A percentile compares a stretch with the other conserved stretches of the same genome.
Conservation (phyloP, 768 basidiomycete species). For the Leucocoprinus sp. region DNA sequence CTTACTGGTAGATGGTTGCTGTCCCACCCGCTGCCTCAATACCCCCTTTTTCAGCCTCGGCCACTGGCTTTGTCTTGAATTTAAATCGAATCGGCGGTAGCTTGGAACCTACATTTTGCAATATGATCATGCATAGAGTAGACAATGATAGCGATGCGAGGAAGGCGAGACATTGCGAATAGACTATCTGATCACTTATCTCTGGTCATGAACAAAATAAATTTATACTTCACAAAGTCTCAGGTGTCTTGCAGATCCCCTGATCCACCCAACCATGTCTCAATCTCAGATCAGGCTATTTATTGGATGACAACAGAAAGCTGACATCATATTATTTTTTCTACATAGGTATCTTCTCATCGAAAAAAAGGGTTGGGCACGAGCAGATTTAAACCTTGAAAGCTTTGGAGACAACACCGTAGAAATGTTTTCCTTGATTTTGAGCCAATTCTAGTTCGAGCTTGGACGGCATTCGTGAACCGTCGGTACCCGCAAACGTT, state of each 20-base stretch:
- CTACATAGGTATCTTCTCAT: no score
- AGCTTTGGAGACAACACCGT: not conserved
- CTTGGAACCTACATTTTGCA: constrained; percentile 41
- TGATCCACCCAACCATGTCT: no score
- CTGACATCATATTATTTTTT: no score
- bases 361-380: no score
- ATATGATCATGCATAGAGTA: constrained; percentile 77
- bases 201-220: no score
- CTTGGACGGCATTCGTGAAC: constrained; percentile 36
- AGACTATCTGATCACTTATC: no score
- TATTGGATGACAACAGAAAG: no score
- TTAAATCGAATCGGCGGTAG: not conserved
- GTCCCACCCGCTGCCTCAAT: constrained; percentile 28
- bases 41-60: constrained; percentile 27
- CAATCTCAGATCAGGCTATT: no score
- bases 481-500: constrained; percentile 41
- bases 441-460: constrained; percentile 45
- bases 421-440: constrained; percentile 48
- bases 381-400: no score
- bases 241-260: no score
- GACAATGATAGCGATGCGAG: constrained; percentile 62
- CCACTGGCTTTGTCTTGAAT: constrained; percentile 29
- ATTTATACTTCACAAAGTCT: no score
- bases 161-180: constrained; percentile 31
- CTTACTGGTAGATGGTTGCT: constrained; percentile 35